A percentile compares a stretch with the other conserved stretches of the same genome.
Conservation (phyloP, 805 yeast species). For the Lipomyces chichibuensis region DNA sequence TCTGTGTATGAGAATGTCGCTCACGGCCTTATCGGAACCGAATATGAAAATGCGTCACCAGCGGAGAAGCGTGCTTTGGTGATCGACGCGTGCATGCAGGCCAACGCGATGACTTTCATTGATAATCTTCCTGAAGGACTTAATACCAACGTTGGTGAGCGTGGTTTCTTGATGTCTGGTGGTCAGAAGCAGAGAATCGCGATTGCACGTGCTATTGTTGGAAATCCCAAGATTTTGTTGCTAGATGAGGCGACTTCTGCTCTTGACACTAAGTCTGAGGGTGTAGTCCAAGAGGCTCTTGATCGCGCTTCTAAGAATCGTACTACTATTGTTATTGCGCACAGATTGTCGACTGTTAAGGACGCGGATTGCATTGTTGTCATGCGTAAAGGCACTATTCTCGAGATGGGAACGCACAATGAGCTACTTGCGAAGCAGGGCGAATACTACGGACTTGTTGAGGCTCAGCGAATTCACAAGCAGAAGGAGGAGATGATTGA, state of each 20-base stretch:
- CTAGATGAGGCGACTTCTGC: slow-evolving; percentile 73
- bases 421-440: slow-evolving; percentile 39
- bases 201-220: slow-evolving; percentile 60
- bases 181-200: slow-evolving; percentile 69
- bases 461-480: slow-evolving; percentile 39
- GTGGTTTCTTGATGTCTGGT: slow-evolving; percentile 64
- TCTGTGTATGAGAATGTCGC: slow-evolving; percentile 76
- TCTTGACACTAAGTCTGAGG: slow-evolving; percentile 63
- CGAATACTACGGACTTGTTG: slow-evolving; percentile 38
- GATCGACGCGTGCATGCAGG: slow-evolving; percentile 51
- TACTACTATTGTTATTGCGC: slow-evolving; percentile 58
- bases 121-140: slow-evolving; percentile 56
- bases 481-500: slow-evolving; percentile 31
- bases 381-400: slow-evolving; percentile 50
- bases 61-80: slow-evolving; percentile 47
- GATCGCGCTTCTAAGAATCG: slow-evolving; percentile 39
- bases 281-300: slow-evolving; percentile 59
- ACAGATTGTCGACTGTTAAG: slow-evolving; percentile 54
- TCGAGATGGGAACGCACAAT: slow-evolving; percentile 46
- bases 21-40: slow-evolving; percentile 60
- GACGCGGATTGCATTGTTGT: slow-evolving; percentile 55
- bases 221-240: slow-evolving; percentile 58
- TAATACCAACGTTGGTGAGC: slow-evolving; percentile 53
- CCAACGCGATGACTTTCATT: slow-evolving; percentile 57
- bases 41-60: slow-evolving; percentile 42